A percentile compares a stretch with the other conserved stretches of the same genome.
Conservation (phyloP, 257 asterid genomes). For the Lycium ferocissimum region DNA sequence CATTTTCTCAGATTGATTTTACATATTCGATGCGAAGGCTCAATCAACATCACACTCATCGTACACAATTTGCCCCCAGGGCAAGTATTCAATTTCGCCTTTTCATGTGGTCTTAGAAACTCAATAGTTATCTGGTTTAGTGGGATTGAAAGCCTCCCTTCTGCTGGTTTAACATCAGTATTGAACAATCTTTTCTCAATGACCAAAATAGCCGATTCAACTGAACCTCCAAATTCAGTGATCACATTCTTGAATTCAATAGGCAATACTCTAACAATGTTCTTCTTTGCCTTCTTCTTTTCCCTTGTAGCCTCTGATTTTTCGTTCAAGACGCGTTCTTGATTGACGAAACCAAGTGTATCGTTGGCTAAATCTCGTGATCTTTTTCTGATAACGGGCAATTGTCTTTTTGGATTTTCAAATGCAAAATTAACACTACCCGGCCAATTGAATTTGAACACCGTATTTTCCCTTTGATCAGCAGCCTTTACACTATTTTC, state of each 20-base stretch:
- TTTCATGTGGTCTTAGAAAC: not conserved
- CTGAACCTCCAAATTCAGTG: not conserved
- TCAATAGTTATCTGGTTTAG: not conserved
- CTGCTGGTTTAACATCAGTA: not conserved
- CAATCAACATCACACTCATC: conserved; percentile 3
- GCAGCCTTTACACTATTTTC: not conserved
- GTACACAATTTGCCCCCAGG: not conserved
- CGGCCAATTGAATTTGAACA: not conserved
- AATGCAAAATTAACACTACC: not conserved
- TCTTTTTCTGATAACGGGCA: not conserved
- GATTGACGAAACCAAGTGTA: not conserved
- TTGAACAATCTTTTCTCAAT: not conserved
- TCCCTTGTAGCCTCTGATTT: not conserved
- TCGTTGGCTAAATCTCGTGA: not conserved
- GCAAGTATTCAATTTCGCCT: not conserved
- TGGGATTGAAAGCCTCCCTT: not conserved
- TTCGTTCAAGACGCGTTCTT: not conserved
- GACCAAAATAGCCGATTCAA: not conserved
- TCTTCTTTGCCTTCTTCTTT: not conserved
- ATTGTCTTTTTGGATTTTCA: too few relatives aligned
- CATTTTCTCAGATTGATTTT: conserved; percentile 10
- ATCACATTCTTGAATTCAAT: not conserved
- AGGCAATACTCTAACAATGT: not conserved
- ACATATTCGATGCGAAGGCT: not conserved
- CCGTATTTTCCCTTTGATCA: not conserved